Conservation (phyloP, 805 yeast species). For the Scheffersomyces ergatensis region DNA sequence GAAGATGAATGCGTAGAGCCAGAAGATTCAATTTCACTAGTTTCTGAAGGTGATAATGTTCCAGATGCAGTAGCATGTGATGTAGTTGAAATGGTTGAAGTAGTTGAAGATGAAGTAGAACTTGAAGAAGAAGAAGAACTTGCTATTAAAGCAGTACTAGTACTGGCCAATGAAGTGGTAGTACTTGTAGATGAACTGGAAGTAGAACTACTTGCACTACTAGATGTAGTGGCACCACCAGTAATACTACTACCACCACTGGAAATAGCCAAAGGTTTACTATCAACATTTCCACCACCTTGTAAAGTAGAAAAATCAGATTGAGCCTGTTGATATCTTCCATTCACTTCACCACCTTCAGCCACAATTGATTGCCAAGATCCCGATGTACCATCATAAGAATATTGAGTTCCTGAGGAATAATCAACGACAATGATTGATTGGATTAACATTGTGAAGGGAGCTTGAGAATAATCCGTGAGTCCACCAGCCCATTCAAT, state of each 20-base stretch:
- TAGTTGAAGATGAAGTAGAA: neutral
- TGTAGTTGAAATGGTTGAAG: constrained; percentile 25
- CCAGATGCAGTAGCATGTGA: constrained; percentile 11
- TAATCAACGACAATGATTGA: constrained; percentile 64
- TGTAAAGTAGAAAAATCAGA: constrained; percentile 28
- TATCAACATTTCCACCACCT: constrained; percentile 24
- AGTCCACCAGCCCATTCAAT: constrained; percentile 82
- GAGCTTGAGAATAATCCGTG: constrained; percentile 63
- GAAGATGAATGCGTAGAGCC: constrained; percentile 3
- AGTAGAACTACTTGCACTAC: constrained; percentile 10
- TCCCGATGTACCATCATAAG: constrained; percentile 56
- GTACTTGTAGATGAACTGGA: constrained; percentile 7
- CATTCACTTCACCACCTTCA: constrained; percentile 57
- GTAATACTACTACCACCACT: constrained; percentile 1
- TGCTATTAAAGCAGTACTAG: constrained; percentile 3
- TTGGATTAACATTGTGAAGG: constrained; percentile 66
- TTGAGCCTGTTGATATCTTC: constrained; percentile 49
- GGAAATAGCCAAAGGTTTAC: constrained; percentile 6
- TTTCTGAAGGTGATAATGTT: constrained; percentile 1
- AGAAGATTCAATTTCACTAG: constrained; percentile 5
- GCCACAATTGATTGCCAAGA: constrained; percentile 59
- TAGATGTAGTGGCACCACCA: constrained; percentile 5
- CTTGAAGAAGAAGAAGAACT: neutral
- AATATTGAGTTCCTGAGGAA: constrained; percentile 60
- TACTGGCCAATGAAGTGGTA: constrained; percentile 3